phyloP scores from a whole-genome alignment of 2,329 filamentous ascomycete species.

The Colletotrichum costaricense region DNA sequence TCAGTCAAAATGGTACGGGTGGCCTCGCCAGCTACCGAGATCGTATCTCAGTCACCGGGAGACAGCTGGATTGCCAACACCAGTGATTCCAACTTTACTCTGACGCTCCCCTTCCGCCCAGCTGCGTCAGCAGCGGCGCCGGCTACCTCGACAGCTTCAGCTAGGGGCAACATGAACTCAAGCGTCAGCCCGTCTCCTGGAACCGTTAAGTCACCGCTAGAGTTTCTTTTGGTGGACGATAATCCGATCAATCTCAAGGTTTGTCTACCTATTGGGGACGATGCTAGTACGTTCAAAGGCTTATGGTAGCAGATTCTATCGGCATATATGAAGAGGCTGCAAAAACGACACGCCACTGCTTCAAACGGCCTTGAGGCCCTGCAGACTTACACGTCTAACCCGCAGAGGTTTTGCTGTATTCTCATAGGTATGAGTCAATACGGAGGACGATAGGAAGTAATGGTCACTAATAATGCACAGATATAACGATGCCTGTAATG shows the following conservation, averaged over 20 bases:
- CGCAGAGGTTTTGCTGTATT: slow-evolving; percentile 33
- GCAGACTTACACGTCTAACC: slow-evolving; percentile 37
- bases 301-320: slow-evolving; percentile 44
- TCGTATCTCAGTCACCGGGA: neutral
- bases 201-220: neutral
- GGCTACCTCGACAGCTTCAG: neutral
- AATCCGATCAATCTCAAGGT: slow-evolving; percentile 49
- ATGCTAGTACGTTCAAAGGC: neutral
- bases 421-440: slow-evolving; percentile 27
- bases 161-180: neutral
- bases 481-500: slow-evolving; percentile 60
- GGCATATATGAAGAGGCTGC: slow-evolving; percentile 49
- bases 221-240: slow-evolving; percentile 48
- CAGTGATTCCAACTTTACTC: slow-evolving; percentile 10
- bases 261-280: neutral
- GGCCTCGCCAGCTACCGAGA: slow-evolving; percentile 1
- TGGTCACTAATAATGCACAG: slow-evolving; percentile 33
- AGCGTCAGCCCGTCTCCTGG: neutral
- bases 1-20: slow-evolving; percentile 14
- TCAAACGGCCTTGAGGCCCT: slow-evolving; percentile 57
- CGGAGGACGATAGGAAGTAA: fast-evolving
- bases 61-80: slow-evolving; percentile 11
- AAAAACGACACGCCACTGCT: slow-evolving; percentile 50
- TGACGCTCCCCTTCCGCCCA: slow-evolving; percentile 31
- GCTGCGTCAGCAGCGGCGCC: neutral